Conservation (phyloP, 805 yeast species). For the Zygotorulaspora chibaensis region DNA sequence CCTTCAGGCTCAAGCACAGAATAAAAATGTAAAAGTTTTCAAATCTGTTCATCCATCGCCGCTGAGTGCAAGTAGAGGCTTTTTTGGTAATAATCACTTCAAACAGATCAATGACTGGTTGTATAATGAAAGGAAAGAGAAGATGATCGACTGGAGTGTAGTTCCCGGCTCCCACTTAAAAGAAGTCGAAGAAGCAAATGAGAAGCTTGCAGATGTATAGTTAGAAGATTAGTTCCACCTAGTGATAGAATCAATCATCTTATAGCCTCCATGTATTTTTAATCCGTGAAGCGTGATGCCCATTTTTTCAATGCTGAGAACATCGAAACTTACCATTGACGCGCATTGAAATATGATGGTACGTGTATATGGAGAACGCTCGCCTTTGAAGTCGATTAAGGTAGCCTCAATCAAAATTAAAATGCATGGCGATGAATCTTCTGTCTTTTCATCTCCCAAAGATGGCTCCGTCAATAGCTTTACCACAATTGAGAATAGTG, state of each 20-base stretch:
- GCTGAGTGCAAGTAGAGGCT: conserved; percentile 77
- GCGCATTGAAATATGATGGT: not conserved
- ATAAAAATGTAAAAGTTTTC: conserved; percentile 47
- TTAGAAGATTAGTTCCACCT: too few relatives aligned
- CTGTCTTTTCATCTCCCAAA: conserved; percentile 5
- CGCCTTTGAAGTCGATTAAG: not conserved
- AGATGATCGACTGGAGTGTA: conserved; percentile 65
- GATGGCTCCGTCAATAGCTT: not conserved
- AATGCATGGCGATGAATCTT: not conserved
- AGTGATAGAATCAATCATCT: too few relatives aligned
- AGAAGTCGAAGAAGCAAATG: conserved; percentile 23
- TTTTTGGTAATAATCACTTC: conserved; percentile 75
- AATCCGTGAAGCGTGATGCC: not conserved
- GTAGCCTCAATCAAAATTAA: not conserved
- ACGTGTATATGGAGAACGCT: not conserved
- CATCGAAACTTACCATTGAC: not conserved
- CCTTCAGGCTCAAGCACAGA: conserved; percentile 6
- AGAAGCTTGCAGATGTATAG: not conserved
- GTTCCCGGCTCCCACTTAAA: conserved; percentile 26
- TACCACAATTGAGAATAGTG: conserved; percentile 1
- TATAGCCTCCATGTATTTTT: not conserved
- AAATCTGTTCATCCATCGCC: conserved; percentile 94
- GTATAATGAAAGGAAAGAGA: conserved; percentile 31
- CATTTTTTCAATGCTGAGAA: not conserved
- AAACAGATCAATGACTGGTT: conserved; percentile 77